Evolutionary conservation across 2,329 filamentous ascomycete genomes (phyloP).

Genomic region (Alternaria viburni): DNA sequence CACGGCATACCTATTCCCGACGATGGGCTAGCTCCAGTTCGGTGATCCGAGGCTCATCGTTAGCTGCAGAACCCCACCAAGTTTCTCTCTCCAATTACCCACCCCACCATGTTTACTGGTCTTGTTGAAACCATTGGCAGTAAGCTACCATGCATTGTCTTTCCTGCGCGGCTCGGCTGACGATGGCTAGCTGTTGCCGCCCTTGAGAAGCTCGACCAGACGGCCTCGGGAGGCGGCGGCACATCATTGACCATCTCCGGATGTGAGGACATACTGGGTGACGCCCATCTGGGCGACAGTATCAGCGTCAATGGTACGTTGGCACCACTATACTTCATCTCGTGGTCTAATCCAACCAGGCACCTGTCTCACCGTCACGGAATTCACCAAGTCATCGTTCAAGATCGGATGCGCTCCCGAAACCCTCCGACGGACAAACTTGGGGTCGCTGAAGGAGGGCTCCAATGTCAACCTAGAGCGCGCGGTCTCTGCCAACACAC

Average conservation of each 20-base stretch:
- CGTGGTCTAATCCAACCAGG: slow-evolving; percentile 46
- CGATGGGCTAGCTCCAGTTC: slow-evolving; percentile 11
- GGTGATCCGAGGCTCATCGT: slow-evolving; percentile 24
- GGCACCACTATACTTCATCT: too few relatives aligned
- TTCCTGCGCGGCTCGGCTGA: slow-evolving; percentile 33
- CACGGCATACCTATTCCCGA: slow-evolving; percentile 16
- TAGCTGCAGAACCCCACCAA: slow-evolving; percentile 31
- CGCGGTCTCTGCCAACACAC: slow-evolving; percentile 85
- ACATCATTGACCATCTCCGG: slow-evolving; percentile 88
- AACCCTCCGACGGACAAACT: slow-evolving; percentile 92
- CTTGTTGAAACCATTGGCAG: slow-evolving; percentile 73
- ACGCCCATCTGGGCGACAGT: slow-evolving; percentile 87
- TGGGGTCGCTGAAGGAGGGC: slow-evolving; percentile 72
- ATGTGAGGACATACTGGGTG: slow-evolving; percentile 75
- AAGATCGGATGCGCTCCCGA: slow-evolving; percentile 94
- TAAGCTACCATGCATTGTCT: slow-evolving; percentile 53
- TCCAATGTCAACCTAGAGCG: slow-evolving; percentile 90
- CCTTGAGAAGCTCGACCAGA: slow-evolving; percentile 79
- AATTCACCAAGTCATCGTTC: slow-evolving; percentile 70
- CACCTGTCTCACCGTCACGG: slow-evolving; percentile 92
- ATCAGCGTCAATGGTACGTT: slow-evolving; percentile 84
- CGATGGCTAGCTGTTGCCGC: slow-evolving; percentile 74
- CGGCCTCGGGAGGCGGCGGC: slow-evolving; percentile 73
- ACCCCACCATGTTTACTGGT: slow-evolving; percentile 83
- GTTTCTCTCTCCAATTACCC: slow-evolving; percentile 1